A percentile compares a stretch with the other conserved stretches of the same genome.
These are phyloP conservation scores for Hirsutella thompsonii DNA, from an alignment of 2,329 filamentous ascomycete species.

Conservation along the genomic window DNA sequence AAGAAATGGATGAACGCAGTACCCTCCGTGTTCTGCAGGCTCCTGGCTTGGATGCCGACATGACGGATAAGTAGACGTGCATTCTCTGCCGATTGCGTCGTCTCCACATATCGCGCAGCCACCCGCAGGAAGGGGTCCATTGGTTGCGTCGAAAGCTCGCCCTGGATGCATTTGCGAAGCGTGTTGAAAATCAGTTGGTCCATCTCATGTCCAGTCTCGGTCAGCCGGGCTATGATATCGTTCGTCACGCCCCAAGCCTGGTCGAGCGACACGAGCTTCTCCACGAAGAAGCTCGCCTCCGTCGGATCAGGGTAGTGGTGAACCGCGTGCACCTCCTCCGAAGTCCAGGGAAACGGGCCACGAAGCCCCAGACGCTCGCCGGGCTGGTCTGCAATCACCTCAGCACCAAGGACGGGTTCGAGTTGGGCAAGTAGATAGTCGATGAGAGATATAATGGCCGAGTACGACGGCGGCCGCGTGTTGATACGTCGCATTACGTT, in stretches of 20 bases:
- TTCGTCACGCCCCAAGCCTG: slow-evolving; percentile 39
- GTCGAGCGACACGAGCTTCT: slow-evolving; percentile 52
- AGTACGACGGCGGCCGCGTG: slow-evolving; percentile 39
- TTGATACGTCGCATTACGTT: slow-evolving; percentile 36
- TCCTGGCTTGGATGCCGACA: slow-evolving; percentile 28
- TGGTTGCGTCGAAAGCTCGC: slow-evolving; percentile 25
- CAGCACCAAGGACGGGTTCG: slow-evolving; percentile 20
- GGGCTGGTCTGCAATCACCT: slow-evolving; percentile 24
- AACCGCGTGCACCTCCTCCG: slow-evolving; percentile 31
- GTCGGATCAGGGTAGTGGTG: slow-evolving; percentile 22
- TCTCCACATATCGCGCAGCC: slow-evolving; percentile 38
- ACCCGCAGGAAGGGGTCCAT: slow-evolving; percentile 46
- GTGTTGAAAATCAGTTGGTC: slow-evolving; percentile 39
- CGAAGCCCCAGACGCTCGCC: slow-evolving; percentile 24
- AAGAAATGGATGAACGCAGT: slow-evolving; percentile 34
- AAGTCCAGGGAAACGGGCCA: slow-evolving; percentile 28
- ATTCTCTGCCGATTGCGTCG: slow-evolving; percentile 19
- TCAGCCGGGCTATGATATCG: slow-evolving; percentile 43
- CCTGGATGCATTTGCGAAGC: slow-evolving; percentile 39
- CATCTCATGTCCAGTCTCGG: slow-evolving; percentile 37
- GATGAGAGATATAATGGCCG: slow-evolving; percentile 36
- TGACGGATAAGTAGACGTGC: slow-evolving; percentile 28
- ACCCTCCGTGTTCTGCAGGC: slow-evolving; percentile 34
- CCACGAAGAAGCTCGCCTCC: slow-evolving; percentile 40
- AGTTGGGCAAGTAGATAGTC: slow-evolving; percentile 30